Percentiles rank a stretch among this genome's conserved stretches.
Conservation (phyloP, 495 filamentous ascomycete species). For the Penicillium alfredii region DNA sequence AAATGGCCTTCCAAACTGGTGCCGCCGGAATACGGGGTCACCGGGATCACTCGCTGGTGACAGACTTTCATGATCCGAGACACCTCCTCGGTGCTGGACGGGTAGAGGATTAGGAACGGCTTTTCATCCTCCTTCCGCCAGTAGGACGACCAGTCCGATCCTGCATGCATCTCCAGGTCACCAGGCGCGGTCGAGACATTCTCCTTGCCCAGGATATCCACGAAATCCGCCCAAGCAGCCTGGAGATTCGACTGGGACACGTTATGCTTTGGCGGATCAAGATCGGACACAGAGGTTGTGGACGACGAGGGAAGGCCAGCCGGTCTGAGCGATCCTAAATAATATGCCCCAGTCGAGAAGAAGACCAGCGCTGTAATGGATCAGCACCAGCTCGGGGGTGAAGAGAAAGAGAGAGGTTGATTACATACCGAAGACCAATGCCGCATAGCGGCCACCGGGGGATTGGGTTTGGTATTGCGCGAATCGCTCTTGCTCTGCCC, state of each 20-base stretch:
- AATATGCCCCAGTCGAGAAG: constrained; percentile 61
- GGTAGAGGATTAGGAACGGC: constrained; percentile 47
- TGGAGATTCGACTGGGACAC: constrained; percentile 70
- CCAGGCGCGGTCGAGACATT: constrained; percentile 70
- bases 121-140: constrained; percentile 42
- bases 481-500: constrained; percentile 61
- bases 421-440: constrained; percentile 57
- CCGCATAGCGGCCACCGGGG: constrained; percentile 49
- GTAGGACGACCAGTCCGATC: constrained; percentile 87
- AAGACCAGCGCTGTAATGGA: constrained; percentile 52
- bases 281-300: constrained; percentile 60
- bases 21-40: constrained; percentile 58
- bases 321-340: constrained; percentile 58
- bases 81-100: constrained; percentile 49
- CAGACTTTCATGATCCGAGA: constrained; percentile 59
- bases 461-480: constrained; percentile 50
- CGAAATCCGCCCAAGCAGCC: constrained; percentile 91
- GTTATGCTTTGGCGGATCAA: constrained; percentile 61
- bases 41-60: constrained; percentile 53
- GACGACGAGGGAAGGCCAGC: constrained; percentile 58
- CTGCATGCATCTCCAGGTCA: constrained; percentile 67
- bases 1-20: constrained; percentile 62
- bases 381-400: neutral
- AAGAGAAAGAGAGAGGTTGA: neutral
- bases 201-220: constrained; percentile 72